A percentile compares a stretch with the other conserved stretches of the same genome.
Evolutionary conservation across 805 yeast species (phyloP).

Genomic region (Blastobotrys chiropterorum): DNA sequence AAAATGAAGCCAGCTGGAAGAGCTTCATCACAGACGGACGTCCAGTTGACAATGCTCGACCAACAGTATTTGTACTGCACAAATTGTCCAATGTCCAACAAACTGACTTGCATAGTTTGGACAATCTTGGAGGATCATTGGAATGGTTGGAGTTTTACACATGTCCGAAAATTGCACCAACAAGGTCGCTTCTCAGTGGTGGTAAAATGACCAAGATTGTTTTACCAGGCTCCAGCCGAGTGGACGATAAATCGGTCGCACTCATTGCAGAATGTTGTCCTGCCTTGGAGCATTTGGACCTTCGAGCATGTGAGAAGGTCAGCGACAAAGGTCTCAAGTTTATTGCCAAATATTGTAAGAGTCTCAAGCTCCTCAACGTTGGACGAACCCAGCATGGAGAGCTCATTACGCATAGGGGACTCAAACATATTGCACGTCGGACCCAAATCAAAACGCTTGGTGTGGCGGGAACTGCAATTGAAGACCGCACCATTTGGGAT

Average conservation of each 20-base stretch:
- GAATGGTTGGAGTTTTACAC: conserved; percentile 75
- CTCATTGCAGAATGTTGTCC: conserved; percentile 51
- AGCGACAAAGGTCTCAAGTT: conserved; percentile 69
- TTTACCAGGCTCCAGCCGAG: conserved; percentile 62
- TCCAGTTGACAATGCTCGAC: conserved; percentile 5
- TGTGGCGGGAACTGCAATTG: conserved; percentile 78
- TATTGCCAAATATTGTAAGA: conserved; percentile 55
- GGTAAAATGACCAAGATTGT: conserved; percentile 40
- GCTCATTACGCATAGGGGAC: conserved; percentile 62
- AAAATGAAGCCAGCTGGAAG: conserved; percentile 40
- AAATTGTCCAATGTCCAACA: conserved; percentile 51
- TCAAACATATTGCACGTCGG: conserved; percentile 50
- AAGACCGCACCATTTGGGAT: conserved; percentile 78
- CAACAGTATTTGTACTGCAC: conserved; percentile 53
- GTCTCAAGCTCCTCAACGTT: conserved; percentile 57
- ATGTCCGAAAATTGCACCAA: conserved; percentile 67
- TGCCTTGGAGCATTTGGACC: conserved; percentile 56
- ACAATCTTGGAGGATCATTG: conserved; percentile 42
- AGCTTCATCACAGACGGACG: conserved; percentile 30
- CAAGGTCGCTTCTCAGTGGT: conserved; percentile 40
- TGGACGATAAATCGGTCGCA: conserved; percentile 55
- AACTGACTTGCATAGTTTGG: conserved; percentile 44
- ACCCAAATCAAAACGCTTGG: conserved; percentile 69
- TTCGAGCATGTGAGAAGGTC: conserved; percentile 76
- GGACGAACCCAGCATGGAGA: conserved; percentile 72